These are phyloP conservation scores for Pythium pyrilobum DNA, from an alignment of 352 stramenopile species.

Conservation along the genomic window DNA sequence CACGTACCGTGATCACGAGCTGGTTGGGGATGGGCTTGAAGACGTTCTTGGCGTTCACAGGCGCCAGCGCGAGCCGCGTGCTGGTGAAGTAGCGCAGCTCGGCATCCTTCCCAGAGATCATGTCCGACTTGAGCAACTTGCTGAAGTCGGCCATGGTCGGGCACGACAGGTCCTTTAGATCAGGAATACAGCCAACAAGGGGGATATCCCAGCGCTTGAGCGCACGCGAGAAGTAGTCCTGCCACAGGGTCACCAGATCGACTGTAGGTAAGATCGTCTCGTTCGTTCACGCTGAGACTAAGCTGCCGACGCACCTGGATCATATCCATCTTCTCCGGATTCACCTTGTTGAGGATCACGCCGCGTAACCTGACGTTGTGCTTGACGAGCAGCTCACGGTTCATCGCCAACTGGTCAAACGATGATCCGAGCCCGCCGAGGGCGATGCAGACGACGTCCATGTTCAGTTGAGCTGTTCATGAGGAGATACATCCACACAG, in stretches of 20 bases:
- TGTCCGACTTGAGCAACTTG: conserved; percentile 77
- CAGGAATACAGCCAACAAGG: conserved; percentile 84
- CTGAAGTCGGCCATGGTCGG: conserved; percentile 86
- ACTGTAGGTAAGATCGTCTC: background rate
- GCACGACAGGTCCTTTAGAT: conserved; percentile 74
- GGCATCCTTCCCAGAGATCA: conserved; percentile 71
- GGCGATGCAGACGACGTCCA: conserved; percentile 79
- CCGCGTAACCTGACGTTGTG: conserved; percentile 71
- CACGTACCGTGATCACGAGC: conserved; percentile 80
- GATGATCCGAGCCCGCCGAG: conserved; percentile 76
- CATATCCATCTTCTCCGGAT: conserved; percentile 88
- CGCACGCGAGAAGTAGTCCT: conserved; percentile 88
- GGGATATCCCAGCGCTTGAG: conserved; percentile 88
- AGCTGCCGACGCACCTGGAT: conserved; percentile 56
- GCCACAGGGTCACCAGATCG: background rate
- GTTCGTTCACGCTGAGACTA: background rate
- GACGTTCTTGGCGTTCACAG: conserved; percentile 65
- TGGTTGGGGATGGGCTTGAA: conserved; percentile 87
- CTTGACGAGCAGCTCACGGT: conserved; percentile 75
- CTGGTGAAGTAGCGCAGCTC: conserved; percentile 82
- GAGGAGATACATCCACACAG: too few species aligned
- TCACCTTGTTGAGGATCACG: conserved; percentile 88
- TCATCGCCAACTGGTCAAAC: conserved; percentile 84
- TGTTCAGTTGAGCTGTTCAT: conserved; percentile 56
- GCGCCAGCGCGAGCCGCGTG: conserved; percentile 72